Base-by-base conservation (phyloP, 805 yeast genomes). In the Teunomyces gatunensis region DNA sequence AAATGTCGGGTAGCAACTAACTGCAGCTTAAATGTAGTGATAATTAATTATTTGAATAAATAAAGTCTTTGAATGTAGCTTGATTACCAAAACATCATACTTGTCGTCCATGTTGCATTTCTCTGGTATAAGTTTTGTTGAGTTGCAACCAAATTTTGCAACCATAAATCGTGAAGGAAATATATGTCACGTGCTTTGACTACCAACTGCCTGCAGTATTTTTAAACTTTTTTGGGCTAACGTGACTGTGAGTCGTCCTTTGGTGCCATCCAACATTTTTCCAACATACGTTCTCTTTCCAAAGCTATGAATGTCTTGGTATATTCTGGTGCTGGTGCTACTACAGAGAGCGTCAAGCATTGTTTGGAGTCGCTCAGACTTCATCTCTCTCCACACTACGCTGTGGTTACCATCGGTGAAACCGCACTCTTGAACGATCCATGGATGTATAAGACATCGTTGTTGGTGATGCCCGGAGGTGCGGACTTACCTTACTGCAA, bases 391-490 rank as follows among this genome's bases (percentile, higher is more conserved):
- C 97, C 97, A 0, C 75, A 84, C 65, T 94, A 94, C 64, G 96
- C 96, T 0, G 97, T 94, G 3, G 73, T 82, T 15, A 76, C 87
- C 1, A 85, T 89, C 0, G 80, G 82, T 28, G 81, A 87, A 13
- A 64, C 68, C 12, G 79, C 86, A 0, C 60, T 94, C 15, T 65
- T 78, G 44, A 77, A 80, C 20, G 97, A 94, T 58, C 97, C 99
- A 0, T 94, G 99, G 99, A 77, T 78, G 52, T 58, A 79, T 6
- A 87, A 87, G 58, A 87, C 97, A 0, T 72, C 95, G 0, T 70
- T 88, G 53, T 61, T 94, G 37, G 96, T 90, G 1, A 65, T 94
- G 23, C 99, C 99, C 0, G 99, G 99, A 3, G 99, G 99, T 6
- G 97, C 98, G 0, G 99, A 94, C 62, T 69, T 89, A 44, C 97